These are phyloP conservation scores for Trametes hirsuta DNA, from an alignment of 1,284 basidiomycete genomes.

Conservation along the genomic window DNA sequence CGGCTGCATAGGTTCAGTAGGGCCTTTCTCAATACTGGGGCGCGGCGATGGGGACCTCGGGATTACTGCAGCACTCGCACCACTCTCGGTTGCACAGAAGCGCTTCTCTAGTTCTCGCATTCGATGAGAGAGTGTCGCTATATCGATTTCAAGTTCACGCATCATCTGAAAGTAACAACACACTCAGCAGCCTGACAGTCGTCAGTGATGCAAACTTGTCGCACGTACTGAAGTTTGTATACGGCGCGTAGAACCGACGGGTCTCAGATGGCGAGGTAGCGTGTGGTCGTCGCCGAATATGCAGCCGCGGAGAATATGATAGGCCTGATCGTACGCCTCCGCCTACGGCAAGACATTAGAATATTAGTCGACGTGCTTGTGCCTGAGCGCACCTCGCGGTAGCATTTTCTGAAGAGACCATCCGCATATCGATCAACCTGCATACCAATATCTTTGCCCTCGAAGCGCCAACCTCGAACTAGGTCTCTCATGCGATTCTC, in stretches of 20 bases:
- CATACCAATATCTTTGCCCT: conserved; percentile 17
- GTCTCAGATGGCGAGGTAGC: conserved; percentile 6
- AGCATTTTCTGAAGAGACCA: conserved; percentile 15
- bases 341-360: neutral
- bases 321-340: neutral
- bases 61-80: neutral
- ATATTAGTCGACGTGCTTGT: too few species aligned
- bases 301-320: neutral
- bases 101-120: neutral
- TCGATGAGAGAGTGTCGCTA: neutral
- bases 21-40: too few species aligned
- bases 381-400: neutral
- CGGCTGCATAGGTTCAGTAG: too few species aligned
- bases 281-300: conserved; percentile 1
- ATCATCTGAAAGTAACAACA: too few species aligned
- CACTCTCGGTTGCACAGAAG: neutral
- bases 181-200: neutral
- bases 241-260: neutral
- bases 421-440: conserved; percentile 21
- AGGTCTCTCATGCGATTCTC: conserved; percentile 19
- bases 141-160: neutral
- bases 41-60: neutral
- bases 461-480: conserved; percentile 17
- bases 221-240: neutral
- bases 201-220: neutral